These are phyloP conservation scores for Dictyophora rubrovolvata DNA, from an alignment of 768 basidiomycete species.

Conservation along the genomic window DNA sequence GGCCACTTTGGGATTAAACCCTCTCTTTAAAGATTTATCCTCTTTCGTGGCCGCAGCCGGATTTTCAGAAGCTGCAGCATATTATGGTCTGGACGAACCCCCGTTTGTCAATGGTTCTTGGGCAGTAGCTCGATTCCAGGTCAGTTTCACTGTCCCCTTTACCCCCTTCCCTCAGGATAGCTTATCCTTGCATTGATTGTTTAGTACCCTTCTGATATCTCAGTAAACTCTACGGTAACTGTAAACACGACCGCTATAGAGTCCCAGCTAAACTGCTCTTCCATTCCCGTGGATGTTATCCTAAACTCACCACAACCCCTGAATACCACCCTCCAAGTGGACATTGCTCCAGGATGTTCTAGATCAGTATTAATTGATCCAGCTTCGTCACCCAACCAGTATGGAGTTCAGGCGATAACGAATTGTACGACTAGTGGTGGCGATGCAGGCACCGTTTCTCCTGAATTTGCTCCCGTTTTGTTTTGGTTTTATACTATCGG, in stretches of 20 bases:
- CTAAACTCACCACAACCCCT: slow-evolving; percentile 25
- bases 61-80: slow-evolving; percentile 35
- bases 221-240: slow-evolving; percentile 43
- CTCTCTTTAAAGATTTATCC: slow-evolving; percentile 34
- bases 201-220: slow-evolving; percentile 33
- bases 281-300: slow-evolving; percentile 21
- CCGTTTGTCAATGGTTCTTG: slow-evolving; percentile 44
- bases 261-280: slow-evolving; percentile 38
- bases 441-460: neutral
- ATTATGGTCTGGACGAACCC: slow-evolving; percentile 41
- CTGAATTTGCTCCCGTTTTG: slow-evolving; percentile 44
- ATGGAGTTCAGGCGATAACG: slow-evolving; percentile 33
- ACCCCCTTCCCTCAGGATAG: neutral
- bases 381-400: slow-evolving; percentile 32
- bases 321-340: slow-evolving; percentile 19
- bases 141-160: slow-evolving; percentile 16
- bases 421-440: slow-evolving; percentile 18
- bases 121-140: slow-evolving; percentile 46
- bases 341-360: slow-evolving; percentile 38
- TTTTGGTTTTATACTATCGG: slow-evolving; percentile 47
- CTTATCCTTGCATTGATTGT: neutral
- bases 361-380: slow-evolving; percentile 29
- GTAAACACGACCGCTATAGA: slow-evolving; percentile 44
- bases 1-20: slow-evolving; percentile 35
- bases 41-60: slow-evolving; percentile 54